A percentile compares a stretch with the other conserved stretches of the same genome.
Conservation (phyloP, 495 filamentous ascomycete species). For the Penicillium parvum region DNA sequence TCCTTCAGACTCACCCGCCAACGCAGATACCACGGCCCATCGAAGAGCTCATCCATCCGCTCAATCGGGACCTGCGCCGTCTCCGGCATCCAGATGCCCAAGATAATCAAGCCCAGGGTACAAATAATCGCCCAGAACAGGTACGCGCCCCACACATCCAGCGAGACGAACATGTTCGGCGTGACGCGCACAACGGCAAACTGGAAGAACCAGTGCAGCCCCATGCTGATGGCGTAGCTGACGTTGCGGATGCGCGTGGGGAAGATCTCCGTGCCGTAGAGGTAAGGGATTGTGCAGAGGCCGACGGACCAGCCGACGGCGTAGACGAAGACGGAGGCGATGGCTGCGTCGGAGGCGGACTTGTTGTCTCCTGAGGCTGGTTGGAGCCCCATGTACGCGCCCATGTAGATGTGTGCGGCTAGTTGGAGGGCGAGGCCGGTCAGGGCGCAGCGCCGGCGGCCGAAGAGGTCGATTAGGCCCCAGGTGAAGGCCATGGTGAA, state of each 20-base stretch:
- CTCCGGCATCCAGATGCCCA: slow-evolving; percentile 46
- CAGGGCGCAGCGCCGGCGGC: slow-evolving; percentile 37
- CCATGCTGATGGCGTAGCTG: slow-evolving; percentile 42
- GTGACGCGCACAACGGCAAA: slow-evolving; percentile 48
- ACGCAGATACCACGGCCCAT: slow-evolving; percentile 39
- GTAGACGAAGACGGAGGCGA: slow-evolving; percentile 45
- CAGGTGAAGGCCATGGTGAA: slow-evolving; percentile 48
- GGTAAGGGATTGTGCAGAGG: slow-evolving; percentile 47
- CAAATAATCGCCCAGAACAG: slow-evolving; percentile 44
- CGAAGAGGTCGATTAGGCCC: slow-evolving; percentile 42
- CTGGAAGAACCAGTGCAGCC: slow-evolving; percentile 46
- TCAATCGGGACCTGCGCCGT: slow-evolving; percentile 44
- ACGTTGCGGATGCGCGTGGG: slow-evolving; percentile 43
- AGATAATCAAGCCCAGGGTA: slow-evolving; percentile 35
- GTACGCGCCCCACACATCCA: slow-evolving; percentile 44
- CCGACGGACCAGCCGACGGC: slow-evolving; percentile 48
- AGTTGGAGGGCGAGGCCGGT: slow-evolving; percentile 36
- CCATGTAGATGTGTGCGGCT: slow-evolving; percentile 41
- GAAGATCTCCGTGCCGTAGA: slow-evolving; percentile 48
- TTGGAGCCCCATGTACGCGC: slow-evolving; percentile 39
- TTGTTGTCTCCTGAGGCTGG: slow-evolving; percentile 29
- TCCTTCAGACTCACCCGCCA: slow-evolving; percentile 31
- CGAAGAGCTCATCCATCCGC: slow-evolving; percentile 43
- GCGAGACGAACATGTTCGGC: slow-evolving; percentile 41
- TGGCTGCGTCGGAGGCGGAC: slow-evolving; percentile 39